phyloP scores from a whole-genome alignment of 371 early-diverging fungal genomes.

The Rhizomucor pusillus region DNA sequence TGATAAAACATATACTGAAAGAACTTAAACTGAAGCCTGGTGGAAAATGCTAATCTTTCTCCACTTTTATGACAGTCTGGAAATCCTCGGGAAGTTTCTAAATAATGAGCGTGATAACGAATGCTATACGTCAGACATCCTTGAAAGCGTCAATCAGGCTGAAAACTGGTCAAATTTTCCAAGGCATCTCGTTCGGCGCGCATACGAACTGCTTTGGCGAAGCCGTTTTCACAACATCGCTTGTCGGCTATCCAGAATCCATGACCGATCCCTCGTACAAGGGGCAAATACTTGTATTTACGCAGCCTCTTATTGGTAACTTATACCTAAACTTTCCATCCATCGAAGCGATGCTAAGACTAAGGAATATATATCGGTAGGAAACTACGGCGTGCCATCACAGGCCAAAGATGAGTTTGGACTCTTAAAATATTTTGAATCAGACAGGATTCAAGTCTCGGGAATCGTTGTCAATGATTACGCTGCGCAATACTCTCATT shows the following conservation, averaged over 20 bases:
- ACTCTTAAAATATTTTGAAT: constrained; percentile 89
- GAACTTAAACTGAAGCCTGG: too few species aligned
- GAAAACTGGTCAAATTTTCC: constrained; percentile 72
- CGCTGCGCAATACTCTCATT: constrained; percentile 88
- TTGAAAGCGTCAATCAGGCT: constrained; percentile 66
- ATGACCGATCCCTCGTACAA: constrained; percentile 95
- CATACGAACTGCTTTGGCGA: constrained; percentile 60
- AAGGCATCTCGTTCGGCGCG: constrained; percentile 80
- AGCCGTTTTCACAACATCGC: constrained; percentile 87
- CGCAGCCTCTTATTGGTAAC: constrained; percentile 89
- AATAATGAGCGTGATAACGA: constrained; percentile 8
- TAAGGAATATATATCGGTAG: constrained; percentile 6
- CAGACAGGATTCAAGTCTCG: constrained; percentile 86
- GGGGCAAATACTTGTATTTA: constrained; percentile 95
- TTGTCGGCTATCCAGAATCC: constrained; percentile 95
- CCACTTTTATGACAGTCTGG: constrained; percentile 47
- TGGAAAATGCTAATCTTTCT: too few species aligned
- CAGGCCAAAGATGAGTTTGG: constrained; percentile 73
- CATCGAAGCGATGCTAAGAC: too few species aligned
- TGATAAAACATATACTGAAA: not conserved
- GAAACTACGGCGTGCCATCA: constrained; percentile 95
- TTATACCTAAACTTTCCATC: not conserved
- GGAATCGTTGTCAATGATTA: constrained; percentile 90
- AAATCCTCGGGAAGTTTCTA: constrained; percentile 44
- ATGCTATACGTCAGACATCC: constrained; percentile 7